These are phyloP conservation scores for Trichoderma erinaceum DNA, from an alignment of 495 filamentous ascomycete species.

Conservation along the genomic window DNA sequence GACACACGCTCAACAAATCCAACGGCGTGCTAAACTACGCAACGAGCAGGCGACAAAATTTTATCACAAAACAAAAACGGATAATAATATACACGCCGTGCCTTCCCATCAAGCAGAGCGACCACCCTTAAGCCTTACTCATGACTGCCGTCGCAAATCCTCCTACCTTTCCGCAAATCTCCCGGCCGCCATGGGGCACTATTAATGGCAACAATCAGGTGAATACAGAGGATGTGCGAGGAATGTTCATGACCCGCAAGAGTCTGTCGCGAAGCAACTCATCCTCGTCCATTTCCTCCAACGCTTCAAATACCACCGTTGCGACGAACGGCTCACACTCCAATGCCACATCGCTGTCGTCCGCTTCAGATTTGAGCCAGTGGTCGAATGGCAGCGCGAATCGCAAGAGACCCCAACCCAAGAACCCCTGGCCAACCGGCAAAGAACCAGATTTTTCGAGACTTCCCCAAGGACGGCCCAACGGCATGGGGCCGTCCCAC, in stretches of 20 bases:
- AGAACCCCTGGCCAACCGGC: conserved; percentile 63
- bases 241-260: conserved; percentile 84
- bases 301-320: conserved; percentile 56
- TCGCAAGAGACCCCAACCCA: conserved; percentile 59
- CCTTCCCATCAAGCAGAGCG: conserved; percentile 29
- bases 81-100: conserved; percentile 21
- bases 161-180: conserved; percentile 71
- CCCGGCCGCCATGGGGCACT: conserved; percentile 61
- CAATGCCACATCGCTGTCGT: conserved; percentile 39
- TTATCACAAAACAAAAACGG: too few species aligned
- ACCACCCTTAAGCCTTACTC: conserved; percentile 26
- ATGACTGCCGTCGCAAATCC: conserved; percentile 98
- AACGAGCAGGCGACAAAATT: too few species aligned
- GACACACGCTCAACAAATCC: too few species aligned
- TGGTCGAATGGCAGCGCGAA: conserved; percentile 44
- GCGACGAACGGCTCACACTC: conserved; percentile 32
- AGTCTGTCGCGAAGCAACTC: conserved; percentile 79
- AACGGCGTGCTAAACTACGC: too few species aligned
- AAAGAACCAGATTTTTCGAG: conserved; percentile 42
- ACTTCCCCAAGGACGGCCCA: conserved; percentile 47
- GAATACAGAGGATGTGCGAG: conserved; percentile 78
- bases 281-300: conserved; percentile 74
- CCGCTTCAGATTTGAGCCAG: conserved; percentile 36
- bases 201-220: conserved; percentile 74
- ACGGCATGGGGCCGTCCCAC: conserved; percentile 35